Base-by-base conservation (phyloP, 2,329 filamentous ascomycete genomes). In the Hysterium pulicare region DNA sequence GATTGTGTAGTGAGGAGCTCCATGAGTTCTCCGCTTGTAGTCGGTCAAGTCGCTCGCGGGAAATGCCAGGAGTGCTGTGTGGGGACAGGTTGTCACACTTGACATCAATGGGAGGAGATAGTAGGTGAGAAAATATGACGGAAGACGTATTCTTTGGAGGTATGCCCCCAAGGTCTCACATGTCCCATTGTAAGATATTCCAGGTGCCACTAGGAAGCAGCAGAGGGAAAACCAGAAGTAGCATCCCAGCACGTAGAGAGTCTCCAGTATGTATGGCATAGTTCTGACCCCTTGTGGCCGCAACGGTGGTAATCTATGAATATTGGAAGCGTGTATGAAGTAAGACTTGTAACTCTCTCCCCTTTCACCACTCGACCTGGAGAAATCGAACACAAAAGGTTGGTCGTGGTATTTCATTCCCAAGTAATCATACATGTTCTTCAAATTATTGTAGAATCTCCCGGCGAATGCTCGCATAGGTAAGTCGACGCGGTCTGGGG, bases 81-180 rank as follows among this genome's bases (percentile, higher is more conserved):
- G 78, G 0, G 76, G 69, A 50, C 77, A 81, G 1, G 77, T 81
- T 3, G 72, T 71, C 5, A 81, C 74, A 44, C 71, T 71, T 38
- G 76, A 74, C 30, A 82, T 67, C 4, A 80, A 62, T 0, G 79
- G 79, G 0, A 81, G 59, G 6, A 82, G 54, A 50, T 81, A 81
- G 24, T 71, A 68, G 2, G 62, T 58, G 3, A 66, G 53, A 42
- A 77, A 81, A 21, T 70, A 68, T 5, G 56, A 59, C 0, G 78
- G 77, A 1, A 79, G 55, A 38, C 66, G 60, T 4, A 76, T 75
- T n/a, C 78, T 66, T n/a, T 57, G 42, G 5, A 77, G 51, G 46
- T 82, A 82, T 26, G 72, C 59, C 13, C 57, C 67, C 0, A 81
- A 48, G 0, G 74, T 69, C 49, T 82, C 78, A 16, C 57, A 54